phyloP scores from a whole-genome alignment of 2,329 filamentous ascomycete genomes.

The Fusarium caatingaense region DNA sequence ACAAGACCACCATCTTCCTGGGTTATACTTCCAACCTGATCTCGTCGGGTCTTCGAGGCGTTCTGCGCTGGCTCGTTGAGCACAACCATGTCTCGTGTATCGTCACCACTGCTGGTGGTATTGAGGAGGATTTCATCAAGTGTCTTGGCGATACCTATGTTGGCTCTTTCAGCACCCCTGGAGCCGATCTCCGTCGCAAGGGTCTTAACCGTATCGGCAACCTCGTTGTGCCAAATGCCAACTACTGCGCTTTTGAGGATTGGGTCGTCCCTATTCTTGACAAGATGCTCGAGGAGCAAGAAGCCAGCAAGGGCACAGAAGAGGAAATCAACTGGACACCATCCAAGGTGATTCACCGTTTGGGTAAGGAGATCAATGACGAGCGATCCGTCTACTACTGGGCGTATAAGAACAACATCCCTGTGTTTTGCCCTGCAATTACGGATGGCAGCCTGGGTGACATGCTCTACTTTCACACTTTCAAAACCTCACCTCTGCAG shows the following conservation, averaged over 20 bases:
- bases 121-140: slow-evolving; percentile 99
- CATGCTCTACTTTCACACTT: slow-evolving; percentile 99
- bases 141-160: slow-evolving; percentile 95
- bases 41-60: slow-evolving; percentile 92
- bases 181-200: slow-evolving; percentile 81
- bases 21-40: slow-evolving; percentile 98
- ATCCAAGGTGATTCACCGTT: slow-evolving; percentile 86
- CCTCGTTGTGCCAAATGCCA: slow-evolving; percentile 93
- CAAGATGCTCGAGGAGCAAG: slow-evolving; percentile 92
- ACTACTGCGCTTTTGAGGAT: slow-evolving; percentile 96
- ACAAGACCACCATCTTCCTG: slow-evolving; percentile 91
- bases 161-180: slow-evolving; percentile 82
- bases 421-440: slow-evolving; percentile 94
- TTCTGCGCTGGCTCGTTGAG: slow-evolving; percentile 90
- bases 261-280: slow-evolving; percentile 98
- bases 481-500: slow-evolving; percentile 84
- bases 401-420: slow-evolving; percentile 97
- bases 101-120: slow-evolving; percentile 93
- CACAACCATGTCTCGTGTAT: slow-evolving; percentile 93
- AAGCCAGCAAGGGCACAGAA: slow-evolving; percentile 76
- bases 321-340: slow-evolving; percentile 90
- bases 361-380: slow-evolving; percentile 94
- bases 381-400: slow-evolving; percentile 95
- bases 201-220: slow-evolving; percentile 98
- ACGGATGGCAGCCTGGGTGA: slow-evolving; percentile 96